Evolutionary conservation across 2,329 filamentous ascomycete genomes (phyloP).

Genomic region (Zasmidium cellare): DNA sequence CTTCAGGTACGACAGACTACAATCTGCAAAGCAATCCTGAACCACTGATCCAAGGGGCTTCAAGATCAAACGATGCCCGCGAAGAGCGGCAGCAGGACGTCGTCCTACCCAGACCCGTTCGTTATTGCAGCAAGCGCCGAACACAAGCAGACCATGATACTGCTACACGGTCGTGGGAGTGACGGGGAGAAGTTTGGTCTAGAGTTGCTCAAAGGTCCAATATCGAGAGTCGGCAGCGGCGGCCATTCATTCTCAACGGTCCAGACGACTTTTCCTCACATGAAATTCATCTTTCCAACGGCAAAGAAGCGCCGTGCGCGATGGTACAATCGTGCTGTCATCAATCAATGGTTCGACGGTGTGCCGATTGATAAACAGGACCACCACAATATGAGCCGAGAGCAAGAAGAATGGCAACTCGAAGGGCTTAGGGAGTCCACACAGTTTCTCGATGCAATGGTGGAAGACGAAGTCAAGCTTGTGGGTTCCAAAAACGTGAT

Average conservation of each 20-base stretch:
- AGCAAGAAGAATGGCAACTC: conserved; percentile 46
- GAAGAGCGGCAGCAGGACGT: background rate
- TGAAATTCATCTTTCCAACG: conserved; percentile 56
- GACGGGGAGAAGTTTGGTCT: conserved; percentile 36
- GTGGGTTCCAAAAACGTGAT: conserved; percentile 43
- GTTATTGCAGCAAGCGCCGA: background rate
- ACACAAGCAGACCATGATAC: conserved; percentile 12
- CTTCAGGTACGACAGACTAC: too few species aligned
- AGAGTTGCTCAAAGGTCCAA: conserved; percentile 36
- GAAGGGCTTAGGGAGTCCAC: conserved; percentile 47
- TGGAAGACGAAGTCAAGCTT: conserved; percentile 5
- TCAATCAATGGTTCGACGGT: conserved; percentile 57
- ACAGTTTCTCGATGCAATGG: conserved; percentile 21
- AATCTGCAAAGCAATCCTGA: too few species aligned
- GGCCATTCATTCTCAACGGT: conserved; percentile 29
- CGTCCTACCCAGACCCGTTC: background rate
- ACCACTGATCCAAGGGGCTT: too few species aligned
- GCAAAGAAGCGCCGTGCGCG: conserved; percentile 47
- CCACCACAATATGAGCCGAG: conserved; percentile 36
- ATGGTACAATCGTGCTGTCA: conserved; percentile 43
- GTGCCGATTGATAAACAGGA: conserved; percentile 29
- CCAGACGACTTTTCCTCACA: conserved; percentile 37
- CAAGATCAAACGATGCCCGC: too few species aligned
- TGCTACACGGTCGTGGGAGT: conserved; percentile 16
- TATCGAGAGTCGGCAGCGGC: background rate